Evolutionary conservation across 2,329 filamentous ascomycete genomes (phyloP), one percentile per base, ranked within the genome.

Genomic region (Claviceps lovelessii): DNA sequence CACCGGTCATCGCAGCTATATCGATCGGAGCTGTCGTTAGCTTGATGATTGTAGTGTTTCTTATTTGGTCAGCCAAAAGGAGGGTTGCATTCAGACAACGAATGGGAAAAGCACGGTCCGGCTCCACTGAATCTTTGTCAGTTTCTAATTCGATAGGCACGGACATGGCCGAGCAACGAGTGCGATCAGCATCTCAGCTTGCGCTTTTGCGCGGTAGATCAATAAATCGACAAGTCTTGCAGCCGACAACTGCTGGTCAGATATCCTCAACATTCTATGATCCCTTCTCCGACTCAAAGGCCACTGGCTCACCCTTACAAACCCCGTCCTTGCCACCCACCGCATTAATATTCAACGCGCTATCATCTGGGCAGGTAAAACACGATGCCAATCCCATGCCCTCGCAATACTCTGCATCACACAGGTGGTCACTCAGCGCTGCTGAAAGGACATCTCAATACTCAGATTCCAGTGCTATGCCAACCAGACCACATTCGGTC

Each of bases 221-320:
- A 31, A 50, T 37, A 46, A 49, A 49, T 9, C 49, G 52, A 23
- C 44, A 46, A 19, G 17, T 35, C 28, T n/a, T 45, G 5, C 49
- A 35, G 35, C 28, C 42, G 28, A 51, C 37, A 9, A 50, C 41
- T 46, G 15, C 37, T 29, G 23, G 19, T 15, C 29, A 46, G 13
- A 19, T 44, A 9, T 19, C 13, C 13, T 49, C 44, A 2, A n/a
- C 23, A 11, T 45, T 17, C 8, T 17, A n/a, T n/a, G 68, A 69
- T 52, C 75, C 76, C 2, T 80, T 80, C 59, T 71, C 71, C 5
- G 77, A 80, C 55, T 62, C 65, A 10, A 74, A 79, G 57, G 74
- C 74, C 13, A 68, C 76, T 33, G 56, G 58, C 44, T 59, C 64
- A 51, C 60, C 53, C 15, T 33, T 28, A 10, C 48, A 41, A 13